Evolutionary conservation across 306 rosid genomes (phyloP).

Genomic region (Castanea sativa): DNA sequence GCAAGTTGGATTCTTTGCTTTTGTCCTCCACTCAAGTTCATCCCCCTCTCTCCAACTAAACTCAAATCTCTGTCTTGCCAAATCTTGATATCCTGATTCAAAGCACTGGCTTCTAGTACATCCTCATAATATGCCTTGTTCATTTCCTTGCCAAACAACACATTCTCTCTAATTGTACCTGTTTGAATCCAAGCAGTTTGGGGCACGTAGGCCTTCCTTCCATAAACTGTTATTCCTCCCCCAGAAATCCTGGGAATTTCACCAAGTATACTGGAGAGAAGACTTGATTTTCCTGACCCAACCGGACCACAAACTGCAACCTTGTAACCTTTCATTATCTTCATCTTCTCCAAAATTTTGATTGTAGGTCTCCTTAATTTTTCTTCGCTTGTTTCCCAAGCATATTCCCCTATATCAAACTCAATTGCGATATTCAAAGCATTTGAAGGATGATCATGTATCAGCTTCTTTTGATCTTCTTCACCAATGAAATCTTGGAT

Average conservation of each 20-base stretch:
- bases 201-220: slow-evolving; percentile 77
- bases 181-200: slow-evolving; percentile 97
- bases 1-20: slow-evolving; percentile 92
- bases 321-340: slow-evolving; percentile 61
- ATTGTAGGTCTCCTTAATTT: too few relatives aligned
- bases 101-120: slow-evolving; percentile 76
- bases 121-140: slow-evolving; percentile 44
- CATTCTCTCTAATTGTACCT: slow-evolving; percentile 80
- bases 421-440: too few relatives aligned
- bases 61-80: slow-evolving; percentile 76
- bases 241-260: slow-evolving; percentile 82
- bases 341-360: slow-evolving; percentile 43
- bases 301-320: slow-evolving; percentile 88
- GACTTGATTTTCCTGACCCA: slow-evolving; percentile 90
- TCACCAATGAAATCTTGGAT: slow-evolving; percentile 30
- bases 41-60: slow-evolving; percentile 80
- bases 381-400: too few relatives aligned
- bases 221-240: slow-evolving; percentile 44
- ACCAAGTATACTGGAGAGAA: slow-evolving; percentile 63
- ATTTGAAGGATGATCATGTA: slow-evolving; percentile 3
- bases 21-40: slow-evolving; percentile 90
- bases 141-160: slow-evolving; percentile 81
- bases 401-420: too few relatives aligned
- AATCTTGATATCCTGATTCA: slow-evolving; percentile 61
- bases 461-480: slow-evolving; percentile 34